Evolutionary conservation across 352 stramenopile species (phyloP), one percentile per base, ranked within the genome.

Genomic region (Globisporangium echinulatum): DNA sequence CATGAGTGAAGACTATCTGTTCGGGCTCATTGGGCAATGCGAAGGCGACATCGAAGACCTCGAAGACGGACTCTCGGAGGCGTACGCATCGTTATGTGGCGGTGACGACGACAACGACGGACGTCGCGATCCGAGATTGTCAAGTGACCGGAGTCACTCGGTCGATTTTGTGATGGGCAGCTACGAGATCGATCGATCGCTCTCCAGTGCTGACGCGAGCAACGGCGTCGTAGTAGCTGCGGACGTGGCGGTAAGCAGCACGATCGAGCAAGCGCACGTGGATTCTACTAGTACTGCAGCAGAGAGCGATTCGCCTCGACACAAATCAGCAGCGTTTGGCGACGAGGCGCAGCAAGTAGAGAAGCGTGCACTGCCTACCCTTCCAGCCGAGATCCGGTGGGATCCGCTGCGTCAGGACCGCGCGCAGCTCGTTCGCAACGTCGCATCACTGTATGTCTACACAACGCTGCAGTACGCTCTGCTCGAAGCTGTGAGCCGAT

Each of bases 361-460:
- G 11, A 7, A 2, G n/a, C 7, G 19, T 5, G 19, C 14, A 33
- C 46, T 38, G 1, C 52, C 59, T 9, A 43, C 13, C 0, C 46
- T n/a, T 11, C 19, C 39, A 9, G 7, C 47, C 4, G 62, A 68
- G 49, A 64, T 68, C 39, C 52, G 62, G 9, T 68, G 57, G 62
- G 46, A 68, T 48, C 64, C 64, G 6, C 59, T 71, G 1, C 49
- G 37, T 7, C 56, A 65, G 17, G 61, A 71, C 36, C 61, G 52
- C 53, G 33, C 39, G n/a, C 55, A 60, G 50, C 44, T 68, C 37
- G 56, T 71, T 4, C 60, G 46, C 40, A 71, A 67, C 44, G 64
- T 68, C 4, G 56, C 51, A 7, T 68, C 64, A 6, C 51, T 71
- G 2, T 68, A 68, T 40, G 64, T 67, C 19, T 64, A 59, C 52